These are phyloP conservation scores for Pilasporangium apinafurcum DNA, from an alignment of 352 stramenopile genomes.

Conservation along the genomic window DNA sequence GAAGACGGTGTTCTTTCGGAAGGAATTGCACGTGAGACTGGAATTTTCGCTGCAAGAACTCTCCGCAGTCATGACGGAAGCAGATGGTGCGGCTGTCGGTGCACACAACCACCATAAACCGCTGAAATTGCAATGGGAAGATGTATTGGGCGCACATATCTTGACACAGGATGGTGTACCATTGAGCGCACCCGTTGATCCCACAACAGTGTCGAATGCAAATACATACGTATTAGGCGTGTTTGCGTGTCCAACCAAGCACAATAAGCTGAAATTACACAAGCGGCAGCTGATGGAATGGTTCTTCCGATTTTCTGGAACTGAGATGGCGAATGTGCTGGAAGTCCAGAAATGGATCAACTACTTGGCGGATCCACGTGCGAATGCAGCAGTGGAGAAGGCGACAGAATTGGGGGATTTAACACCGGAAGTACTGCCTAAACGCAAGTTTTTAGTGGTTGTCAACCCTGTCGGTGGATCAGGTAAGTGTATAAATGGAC, in stretches of 20 bases:
- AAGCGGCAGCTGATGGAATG: constrained; percentile 33
- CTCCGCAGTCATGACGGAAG: too few species aligned
- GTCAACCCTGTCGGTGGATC: constrained; percentile 66
- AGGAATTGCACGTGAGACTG: too few species aligned
- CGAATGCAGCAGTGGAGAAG: constrained; percentile 10
- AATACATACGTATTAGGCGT: constrained; percentile 33
- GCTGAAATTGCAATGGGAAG: constrained; percentile 28
- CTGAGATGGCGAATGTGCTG: constrained; percentile 25
- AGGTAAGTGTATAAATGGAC: constrained; percentile 8
- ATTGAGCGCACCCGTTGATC: constrained; percentile 13
- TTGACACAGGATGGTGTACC: constrained; percentile 33
- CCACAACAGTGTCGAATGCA: not conserved
- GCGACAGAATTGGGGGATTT: constrained; percentile 24
- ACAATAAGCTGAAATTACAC: constrained; percentile 15
- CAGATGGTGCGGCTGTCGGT: too few species aligned
- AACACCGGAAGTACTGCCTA: constrained; percentile 5
- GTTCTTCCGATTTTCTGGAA: constrained; percentile 38
- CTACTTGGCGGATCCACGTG: constrained; percentile 44
- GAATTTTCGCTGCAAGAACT: too few species aligned
- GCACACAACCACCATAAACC: constrained; percentile 1
- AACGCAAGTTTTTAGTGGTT: constrained; percentile 53
- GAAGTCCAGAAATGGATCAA: constrained; percentile 30
- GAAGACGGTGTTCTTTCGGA: too few species aligned
- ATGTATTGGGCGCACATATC: constrained; percentile 52
- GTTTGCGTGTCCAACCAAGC: constrained; percentile 31